Percentiles rank a stretch among this genome's conserved stretches.
These are phyloP conservation scores for Saccharomycopsis sp. DNA, from an alignment of 805 yeast species.

Conservation along the genomic window DNA sequence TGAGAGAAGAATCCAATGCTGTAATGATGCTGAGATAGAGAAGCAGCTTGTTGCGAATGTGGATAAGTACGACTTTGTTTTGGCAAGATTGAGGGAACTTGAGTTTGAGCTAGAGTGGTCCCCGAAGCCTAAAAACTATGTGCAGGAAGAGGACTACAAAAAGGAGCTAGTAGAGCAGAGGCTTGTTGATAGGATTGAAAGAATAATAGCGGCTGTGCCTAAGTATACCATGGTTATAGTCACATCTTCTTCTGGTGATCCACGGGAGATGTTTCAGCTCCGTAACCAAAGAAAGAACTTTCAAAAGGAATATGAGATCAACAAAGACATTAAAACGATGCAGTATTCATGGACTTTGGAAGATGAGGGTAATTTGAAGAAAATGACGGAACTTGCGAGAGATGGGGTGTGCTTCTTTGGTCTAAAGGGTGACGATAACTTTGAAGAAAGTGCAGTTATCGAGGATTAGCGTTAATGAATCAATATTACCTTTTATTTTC, in stretches of 20 bases:
- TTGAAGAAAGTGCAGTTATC: slow-evolving; percentile 8
- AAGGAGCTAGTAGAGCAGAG: slow-evolving; percentile 25
- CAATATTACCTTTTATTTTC: too few species aligned
- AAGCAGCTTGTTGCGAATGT: slow-evolving; percentile 34
- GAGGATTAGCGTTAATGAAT: background rate
- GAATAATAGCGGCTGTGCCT: slow-evolving; percentile 49
- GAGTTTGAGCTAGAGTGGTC: slow-evolving; percentile 38
- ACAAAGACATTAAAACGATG: slow-evolving; percentile 35
- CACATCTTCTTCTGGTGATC: slow-evolving; percentile 58
- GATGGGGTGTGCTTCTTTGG: slow-evolving; percentile 51
- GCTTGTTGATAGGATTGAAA: slow-evolving; percentile 39
- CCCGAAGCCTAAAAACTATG: slow-evolving; percentile 11
- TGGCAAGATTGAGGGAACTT: slow-evolving; percentile 53
- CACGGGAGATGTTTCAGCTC: slow-evolving; percentile 41
- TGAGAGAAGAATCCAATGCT: slow-evolving; percentile 37
- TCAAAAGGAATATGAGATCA: slow-evolving; percentile 37
- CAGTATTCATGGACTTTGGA: slow-evolving; percentile 46
- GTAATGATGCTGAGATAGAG: slow-evolving; percentile 55
- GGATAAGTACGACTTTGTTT: slow-evolving; percentile 39
- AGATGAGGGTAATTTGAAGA: slow-evolving; percentile 40
- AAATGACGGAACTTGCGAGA: slow-evolving; percentile 47
- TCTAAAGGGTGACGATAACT: slow-evolving; percentile 29
- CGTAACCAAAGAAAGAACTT: slow-evolving; percentile 37
- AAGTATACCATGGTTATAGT: slow-evolving; percentile 52
- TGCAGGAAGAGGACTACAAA: slow-evolving; percentile 21